Evolutionary conservation across 352 stramenopile species (phyloP).

Genomic region (Discostella stelligera): DNA sequence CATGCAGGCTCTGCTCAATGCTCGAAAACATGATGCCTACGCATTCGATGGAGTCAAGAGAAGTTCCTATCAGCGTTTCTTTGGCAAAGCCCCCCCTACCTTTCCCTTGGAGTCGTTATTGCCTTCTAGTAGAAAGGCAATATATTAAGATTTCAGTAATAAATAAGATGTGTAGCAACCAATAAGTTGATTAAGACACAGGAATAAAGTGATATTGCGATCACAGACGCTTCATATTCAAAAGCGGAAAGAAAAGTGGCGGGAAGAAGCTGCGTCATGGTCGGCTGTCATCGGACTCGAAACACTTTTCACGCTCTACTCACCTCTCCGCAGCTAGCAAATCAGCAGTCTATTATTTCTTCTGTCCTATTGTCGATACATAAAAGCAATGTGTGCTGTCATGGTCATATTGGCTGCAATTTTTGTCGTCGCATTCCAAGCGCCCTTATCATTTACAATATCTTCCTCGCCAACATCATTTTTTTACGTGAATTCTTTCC

Average conservation of each 20-base stretch:
- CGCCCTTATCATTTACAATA: background rate
- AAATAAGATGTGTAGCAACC: too few relatives aligned
- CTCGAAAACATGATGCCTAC: slow-evolving; percentile 77
- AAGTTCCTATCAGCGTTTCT: slow-evolving; percentile 24
- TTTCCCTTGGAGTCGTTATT: slow-evolving; percentile 32
- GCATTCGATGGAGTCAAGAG: slow-evolving; percentile 34
- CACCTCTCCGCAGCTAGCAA: too few relatives aligned
- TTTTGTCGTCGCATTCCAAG: background rate
- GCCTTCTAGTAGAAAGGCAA: slow-evolving; percentile 7
- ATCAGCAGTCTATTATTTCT: too few relatives aligned
- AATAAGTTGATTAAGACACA: too few relatives aligned
- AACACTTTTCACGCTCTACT: too few relatives aligned
- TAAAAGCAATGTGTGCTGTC: background rate
- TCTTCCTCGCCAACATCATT: background rate
- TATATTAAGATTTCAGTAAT: background rate
- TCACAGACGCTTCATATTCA: too few relatives aligned
- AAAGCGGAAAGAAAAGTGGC: too few relatives aligned
- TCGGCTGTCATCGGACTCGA: too few relatives aligned
- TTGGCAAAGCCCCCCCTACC: slow-evolving; percentile 40
- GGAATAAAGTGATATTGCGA: too few relatives aligned
- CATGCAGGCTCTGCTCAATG: slow-evolving; percentile 75
- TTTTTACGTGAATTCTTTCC: slow-evolving; percentile 8
- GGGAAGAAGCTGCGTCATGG: too few relatives aligned
- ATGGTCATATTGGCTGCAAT: background rate
- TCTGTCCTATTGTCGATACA: too few relatives aligned